Evolutionary conservation across 768 basidiomycete genomes (phyloP).

Genomic region (Collybiopsis confluens): DNA sequence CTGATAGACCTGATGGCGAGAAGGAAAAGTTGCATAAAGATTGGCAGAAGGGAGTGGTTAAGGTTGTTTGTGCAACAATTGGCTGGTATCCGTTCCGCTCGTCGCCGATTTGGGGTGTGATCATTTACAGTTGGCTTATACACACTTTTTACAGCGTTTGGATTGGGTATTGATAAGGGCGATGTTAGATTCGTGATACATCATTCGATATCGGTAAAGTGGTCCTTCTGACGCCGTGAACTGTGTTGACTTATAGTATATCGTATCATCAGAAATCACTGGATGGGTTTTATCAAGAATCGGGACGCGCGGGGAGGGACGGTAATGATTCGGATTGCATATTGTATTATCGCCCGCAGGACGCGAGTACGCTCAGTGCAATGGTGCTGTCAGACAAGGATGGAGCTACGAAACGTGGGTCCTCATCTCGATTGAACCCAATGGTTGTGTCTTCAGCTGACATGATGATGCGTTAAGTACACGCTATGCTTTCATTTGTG

Average conservation of each 20-base stretch:
- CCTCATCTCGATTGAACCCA: neutral
- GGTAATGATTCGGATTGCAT: conserved; percentile 84
- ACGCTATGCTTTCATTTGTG: conserved; percentile 77
- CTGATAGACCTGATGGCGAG: conserved; percentile 58
- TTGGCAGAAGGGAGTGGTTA: conserved; percentile 76
- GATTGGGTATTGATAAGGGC: conserved; percentile 88
- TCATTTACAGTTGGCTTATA: neutral
- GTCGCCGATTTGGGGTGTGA: neutral
- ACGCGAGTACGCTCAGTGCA: conserved; percentile 55
- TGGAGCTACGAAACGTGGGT: conserved; percentile 59
- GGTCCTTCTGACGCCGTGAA: conserved; percentile 11
- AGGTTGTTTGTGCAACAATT: conserved; percentile 90
- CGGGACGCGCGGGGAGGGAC: conserved; percentile 91
- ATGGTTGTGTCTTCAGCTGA: too few species aligned
- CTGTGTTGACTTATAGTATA: too few species aligned
- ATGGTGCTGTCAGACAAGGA: conserved; percentile 57
- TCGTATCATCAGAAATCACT: conserved; percentile 68
- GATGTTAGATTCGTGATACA: conserved; percentile 88
- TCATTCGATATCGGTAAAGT: conserved; percentile 63
- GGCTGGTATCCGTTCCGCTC: conserved; percentile 33
- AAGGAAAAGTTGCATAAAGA: conserved; percentile 72
- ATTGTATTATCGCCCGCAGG: conserved; percentile 81
- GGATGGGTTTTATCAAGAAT: conserved; percentile 93
- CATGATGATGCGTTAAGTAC: too few species aligned
- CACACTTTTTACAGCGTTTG: conserved; percentile 61